Evolutionary conservation across 2,329 filamentous ascomycete species (phyloP).

Genomic region (Colletotrichum somersetense): DNA sequence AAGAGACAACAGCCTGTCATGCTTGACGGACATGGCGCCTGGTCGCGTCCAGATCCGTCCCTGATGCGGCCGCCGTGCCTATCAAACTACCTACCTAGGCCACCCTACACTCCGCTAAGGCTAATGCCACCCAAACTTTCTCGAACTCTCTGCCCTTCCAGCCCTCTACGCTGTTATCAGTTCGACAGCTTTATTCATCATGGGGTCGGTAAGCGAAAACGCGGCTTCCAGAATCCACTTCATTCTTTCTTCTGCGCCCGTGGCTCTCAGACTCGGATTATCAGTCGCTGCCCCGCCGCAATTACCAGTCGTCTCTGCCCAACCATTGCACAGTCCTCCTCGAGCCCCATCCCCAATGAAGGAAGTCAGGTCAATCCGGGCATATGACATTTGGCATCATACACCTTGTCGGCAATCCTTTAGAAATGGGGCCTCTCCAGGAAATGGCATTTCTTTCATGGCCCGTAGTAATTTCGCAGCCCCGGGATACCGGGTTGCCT

Average conservation of each 20-base stretch:
- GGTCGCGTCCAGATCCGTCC: constrained; percentile 29
- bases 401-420: not conserved
- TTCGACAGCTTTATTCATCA: constrained; percentile 21
- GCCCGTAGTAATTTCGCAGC: constrained; percentile 11
- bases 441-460: not conserved
- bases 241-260: not conserved
- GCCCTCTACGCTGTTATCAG: constrained; percentile 6
- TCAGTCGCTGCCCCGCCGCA: constrained; percentile 16
- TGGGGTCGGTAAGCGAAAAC: constrained; percentile 1
- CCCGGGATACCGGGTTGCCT: constrained; percentile 18
- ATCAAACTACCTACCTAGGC: not conserved
- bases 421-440: constrained; percentile 6
- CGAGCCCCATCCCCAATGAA: constrained; percentile 2
- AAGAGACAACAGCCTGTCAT: constrained; percentile 23
- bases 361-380: not conserved
- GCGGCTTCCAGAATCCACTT: constrained; percentile 17
- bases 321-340: constrained; percentile 6
- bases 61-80: constrained; percentile 27
- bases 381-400: not conserved
- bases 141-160: constrained; percentile 1
- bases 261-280: not conserved
- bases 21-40: constrained; percentile 34
- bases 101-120: constrained; percentile 18
- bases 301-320: constrained; percentile 22
- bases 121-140: constrained; percentile 23